These are phyloP conservation scores for Cercospora sesami DNA, from an alignment of 2,329 filamentous ascomycete genomes.

Conservation along the genomic window DNA sequence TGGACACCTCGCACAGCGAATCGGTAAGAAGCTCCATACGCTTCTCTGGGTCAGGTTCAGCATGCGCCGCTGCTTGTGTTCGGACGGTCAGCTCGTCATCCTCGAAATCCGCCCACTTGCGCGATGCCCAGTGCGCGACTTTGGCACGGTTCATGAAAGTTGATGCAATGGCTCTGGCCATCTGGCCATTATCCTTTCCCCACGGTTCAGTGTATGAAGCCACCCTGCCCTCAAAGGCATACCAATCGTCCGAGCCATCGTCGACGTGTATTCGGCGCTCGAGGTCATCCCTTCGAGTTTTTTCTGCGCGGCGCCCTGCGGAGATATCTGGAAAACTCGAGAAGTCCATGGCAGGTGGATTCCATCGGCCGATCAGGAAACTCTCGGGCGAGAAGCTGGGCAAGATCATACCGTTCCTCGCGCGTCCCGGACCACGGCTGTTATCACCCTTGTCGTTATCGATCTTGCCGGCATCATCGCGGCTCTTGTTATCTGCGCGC, in stretches of 20 bases:
- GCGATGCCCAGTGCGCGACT: conserved; percentile 22
- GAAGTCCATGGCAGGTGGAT: conserved; percentile 2
- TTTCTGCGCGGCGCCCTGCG: conserved; percentile 12
- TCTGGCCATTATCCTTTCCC: conserved; percentile 6
- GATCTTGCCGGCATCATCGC: neutral
- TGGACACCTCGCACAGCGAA: conserved; percentile 22
- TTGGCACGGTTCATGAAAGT: conserved; percentile 29
- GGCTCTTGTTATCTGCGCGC: neutral
- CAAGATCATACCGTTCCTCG: conserved; percentile 2
- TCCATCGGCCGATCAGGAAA: conserved; percentile 25
- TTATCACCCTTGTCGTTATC: neutral
- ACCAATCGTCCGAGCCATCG: conserved; percentile 29
- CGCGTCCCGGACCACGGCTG: neutral
- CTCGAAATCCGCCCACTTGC: conserved; percentile 28
- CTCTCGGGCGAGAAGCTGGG: conserved; percentile 10
- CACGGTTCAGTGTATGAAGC: neutral
- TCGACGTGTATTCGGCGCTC: conserved; percentile 9
- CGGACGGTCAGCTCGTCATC: conserved; percentile 23
- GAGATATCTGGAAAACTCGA: conserved; percentile 8
- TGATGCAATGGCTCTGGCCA: conserved; percentile 19
- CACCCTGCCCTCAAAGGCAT: conserved; percentile 19
- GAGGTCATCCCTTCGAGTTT: conserved; percentile 15
- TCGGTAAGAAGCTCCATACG: conserved; percentile 11
- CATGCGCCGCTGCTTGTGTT: conserved; percentile 16
- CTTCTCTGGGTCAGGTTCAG: conserved; percentile 12